Evolutionary conservation across 1,139 yeast genomes (phyloP).

Genomic region (Suzukiozyma palmioleophila): DNA sequence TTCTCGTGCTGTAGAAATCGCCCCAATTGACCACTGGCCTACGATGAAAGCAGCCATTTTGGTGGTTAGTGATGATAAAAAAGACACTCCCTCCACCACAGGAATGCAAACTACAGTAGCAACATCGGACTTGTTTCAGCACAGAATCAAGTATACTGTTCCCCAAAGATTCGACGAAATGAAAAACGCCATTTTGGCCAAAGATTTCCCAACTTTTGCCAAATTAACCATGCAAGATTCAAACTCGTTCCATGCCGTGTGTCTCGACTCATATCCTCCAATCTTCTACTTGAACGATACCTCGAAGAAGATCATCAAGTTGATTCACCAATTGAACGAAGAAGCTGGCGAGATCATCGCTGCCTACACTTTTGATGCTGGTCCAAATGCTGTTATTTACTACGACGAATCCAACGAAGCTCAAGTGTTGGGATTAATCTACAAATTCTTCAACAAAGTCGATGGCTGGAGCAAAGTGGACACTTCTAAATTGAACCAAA

Average conservation of each 20-base stretch:
- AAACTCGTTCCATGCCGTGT: conserved; percentile 94
- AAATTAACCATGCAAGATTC: conserved; percentile 94
- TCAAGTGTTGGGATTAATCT: conserved; percentile 56
- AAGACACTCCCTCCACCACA: conserved; percentile 89
- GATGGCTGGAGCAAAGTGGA: conserved; percentile 64
- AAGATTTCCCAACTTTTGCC: conserved; percentile 77
- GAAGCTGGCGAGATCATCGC: conserved; percentile 74
- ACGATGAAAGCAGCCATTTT: conserved; percentile 85
- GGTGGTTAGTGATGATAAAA: conserved; percentile 89
- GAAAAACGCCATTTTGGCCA: conserved; percentile 67
- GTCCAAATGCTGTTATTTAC: conserved; percentile 96
- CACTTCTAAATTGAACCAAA: conserved; percentile 15
- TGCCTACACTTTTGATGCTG: conserved; percentile 98
- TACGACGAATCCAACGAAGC: conserved; percentile 72
- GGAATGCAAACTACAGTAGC: conserved; percentile 96
- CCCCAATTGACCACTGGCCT: conserved; percentile 86
- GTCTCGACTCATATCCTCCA: conserved; percentile 93
- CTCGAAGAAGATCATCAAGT: conserved; percentile 81
- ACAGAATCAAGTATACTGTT: conserved; percentile 75
- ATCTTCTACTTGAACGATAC: conserved; percentile 93
- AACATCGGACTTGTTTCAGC: conserved; percentile 79
- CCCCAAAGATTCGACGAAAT: conserved; percentile 79
- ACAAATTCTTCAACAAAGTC: conserved; percentile 50
- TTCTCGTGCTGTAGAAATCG: conserved; percentile 89
- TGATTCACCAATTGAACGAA: conserved; percentile 75